A percentile compares a stretch with the other conserved stretches of the same genome.
phyloP scores from a whole-genome alignment of 495 filamentous ascomycete genomes.

The Aspergillus panamensis region DNA sequence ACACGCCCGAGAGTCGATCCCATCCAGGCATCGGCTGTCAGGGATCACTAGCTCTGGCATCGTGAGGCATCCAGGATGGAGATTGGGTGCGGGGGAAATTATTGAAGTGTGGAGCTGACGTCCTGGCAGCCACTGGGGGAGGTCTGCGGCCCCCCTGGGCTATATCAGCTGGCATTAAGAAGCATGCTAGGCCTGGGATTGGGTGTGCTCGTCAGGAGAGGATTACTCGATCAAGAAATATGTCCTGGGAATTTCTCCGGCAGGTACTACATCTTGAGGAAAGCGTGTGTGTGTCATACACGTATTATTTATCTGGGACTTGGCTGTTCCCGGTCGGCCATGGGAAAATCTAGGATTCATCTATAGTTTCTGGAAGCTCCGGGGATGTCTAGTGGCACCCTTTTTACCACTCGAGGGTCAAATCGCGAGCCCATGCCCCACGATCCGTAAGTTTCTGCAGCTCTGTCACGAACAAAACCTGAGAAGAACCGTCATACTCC shows the following conservation, averaged over 20 bases:
- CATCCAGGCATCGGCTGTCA: neutral
- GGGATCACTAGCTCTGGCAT: neutral
- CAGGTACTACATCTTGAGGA: neutral
- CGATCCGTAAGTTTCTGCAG: slow-evolving; percentile 45
- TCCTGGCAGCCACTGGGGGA: neutral
- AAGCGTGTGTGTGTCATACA: neutral
- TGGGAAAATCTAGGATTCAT: neutral
- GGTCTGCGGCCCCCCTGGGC: neutral
- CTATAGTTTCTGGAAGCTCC: neutral
- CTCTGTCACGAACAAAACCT: slow-evolving; percentile 48
- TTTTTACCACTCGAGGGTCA: slow-evolving; percentile 55
- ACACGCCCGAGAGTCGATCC: neutral
- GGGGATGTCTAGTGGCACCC: neutral
- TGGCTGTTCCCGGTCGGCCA: neutral
- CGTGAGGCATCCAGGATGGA: neutral
- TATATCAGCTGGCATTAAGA: neutral
- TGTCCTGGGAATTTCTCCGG: neutral
- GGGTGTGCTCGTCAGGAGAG: neutral
- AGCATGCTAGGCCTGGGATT: neutral
- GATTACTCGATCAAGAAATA: neutral
- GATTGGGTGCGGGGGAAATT: neutral
- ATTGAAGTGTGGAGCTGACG: neutral
- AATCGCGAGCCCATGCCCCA: slow-evolving; percentile 57
- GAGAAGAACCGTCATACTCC: slow-evolving; percentile 45
- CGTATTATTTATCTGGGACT: neutral